These are phyloP conservation scores for Candida wancherniae DNA, from an alignment of 805 yeast species.

Conservation along the genomic window DNA sequence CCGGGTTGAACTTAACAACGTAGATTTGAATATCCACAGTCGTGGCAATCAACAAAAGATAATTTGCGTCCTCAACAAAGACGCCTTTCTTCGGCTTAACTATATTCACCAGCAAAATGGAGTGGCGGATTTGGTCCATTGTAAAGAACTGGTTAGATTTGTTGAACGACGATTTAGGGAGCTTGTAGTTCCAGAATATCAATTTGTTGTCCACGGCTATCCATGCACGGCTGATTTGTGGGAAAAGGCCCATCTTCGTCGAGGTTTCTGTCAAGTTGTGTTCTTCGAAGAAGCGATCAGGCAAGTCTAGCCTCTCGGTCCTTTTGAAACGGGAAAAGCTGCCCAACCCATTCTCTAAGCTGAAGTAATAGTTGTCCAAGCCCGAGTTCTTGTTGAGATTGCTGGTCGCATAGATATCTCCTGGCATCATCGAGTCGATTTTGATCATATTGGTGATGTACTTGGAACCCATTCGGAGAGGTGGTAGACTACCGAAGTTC, in stretches of 20 bases:
- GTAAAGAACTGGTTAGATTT: slow-evolving; percentile 57
- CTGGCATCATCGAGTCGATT: slow-evolving; percentile 56
- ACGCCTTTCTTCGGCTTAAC: slow-evolving; percentile 80
- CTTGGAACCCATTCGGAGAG: slow-evolving; percentile 57
- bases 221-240: slow-evolving; percentile 82
- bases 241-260: slow-evolving; percentile 77
- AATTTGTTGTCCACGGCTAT: slow-evolving; percentile 75
- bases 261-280: slow-evolving; percentile 60
- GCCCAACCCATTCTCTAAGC: slow-evolving; percentile 40
- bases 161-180: slow-evolving; percentile 45
- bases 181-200: slow-evolving; percentile 77
- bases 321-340: slow-evolving; percentile 75
- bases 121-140: slow-evolving; percentile 75
- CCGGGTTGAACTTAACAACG: slow-evolving; percentile 56
- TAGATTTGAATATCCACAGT: slow-evolving; percentile 71
- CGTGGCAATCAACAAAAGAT: slow-evolving; percentile 73
- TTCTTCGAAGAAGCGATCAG: slow-evolving; percentile 75
- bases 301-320: slow-evolving; percentile 62
- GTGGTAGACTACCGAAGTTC: slow-evolving; percentile 47
- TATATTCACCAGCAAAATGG: slow-evolving; percentile 69
- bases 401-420: slow-evolving; percentile 50
- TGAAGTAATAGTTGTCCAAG: slow-evolving; percentile 62
- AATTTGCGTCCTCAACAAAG: slow-evolving; percentile 72
- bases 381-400: slow-evolving; percentile 46
- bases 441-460: slow-evolving; percentile 55